These are phyloP conservation scores for Dryas octopetala DNA, from an alignment of 306 rosid genomes.

Conservation along the genomic window DNA sequence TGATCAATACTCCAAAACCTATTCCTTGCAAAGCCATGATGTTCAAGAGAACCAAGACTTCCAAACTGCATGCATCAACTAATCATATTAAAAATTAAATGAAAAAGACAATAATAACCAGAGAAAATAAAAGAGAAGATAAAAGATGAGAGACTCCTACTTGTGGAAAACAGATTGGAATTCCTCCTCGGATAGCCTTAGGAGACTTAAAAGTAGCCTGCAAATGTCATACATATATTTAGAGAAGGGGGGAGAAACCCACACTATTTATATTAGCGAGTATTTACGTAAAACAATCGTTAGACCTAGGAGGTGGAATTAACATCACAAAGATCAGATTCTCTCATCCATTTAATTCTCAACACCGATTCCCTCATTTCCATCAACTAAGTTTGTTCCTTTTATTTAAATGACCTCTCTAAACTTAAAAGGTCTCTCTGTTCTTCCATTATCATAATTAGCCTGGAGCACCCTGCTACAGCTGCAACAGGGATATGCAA, in stretches of 20 bases:
- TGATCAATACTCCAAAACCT: conserved; percentile 68
- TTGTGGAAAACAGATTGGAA: conserved; percentile 79
- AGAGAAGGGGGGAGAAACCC: neutral
- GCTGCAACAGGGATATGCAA: neutral
- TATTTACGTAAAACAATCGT: neutral
- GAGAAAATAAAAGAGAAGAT: conserved; percentile 8
- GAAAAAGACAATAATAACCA: neutral
- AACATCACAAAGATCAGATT: neutral
- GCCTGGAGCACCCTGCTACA: neutral
- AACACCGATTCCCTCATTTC: neutral
- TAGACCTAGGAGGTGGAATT: neutral
- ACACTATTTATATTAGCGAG: neutral
- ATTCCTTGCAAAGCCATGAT: conserved; percentile 79
- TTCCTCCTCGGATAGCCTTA: conserved; percentile 77
- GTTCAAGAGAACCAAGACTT: conserved; percentile 57
- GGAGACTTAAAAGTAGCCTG: conserved; percentile 74
- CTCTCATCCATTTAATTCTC: neutral
- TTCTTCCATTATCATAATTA: neutral
- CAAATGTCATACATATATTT: conserved; percentile 19
- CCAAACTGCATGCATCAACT: conserved; percentile 48
- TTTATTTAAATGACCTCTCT: neutral
- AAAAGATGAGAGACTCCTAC: conserved; percentile 39
- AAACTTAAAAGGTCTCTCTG: neutral
- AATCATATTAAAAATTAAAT: neutral
- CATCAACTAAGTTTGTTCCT: neutral